Conservation (phyloP, 2,329 filamentous ascomycete genomes). For the Akanthomyces dipterigenus region DNA sequence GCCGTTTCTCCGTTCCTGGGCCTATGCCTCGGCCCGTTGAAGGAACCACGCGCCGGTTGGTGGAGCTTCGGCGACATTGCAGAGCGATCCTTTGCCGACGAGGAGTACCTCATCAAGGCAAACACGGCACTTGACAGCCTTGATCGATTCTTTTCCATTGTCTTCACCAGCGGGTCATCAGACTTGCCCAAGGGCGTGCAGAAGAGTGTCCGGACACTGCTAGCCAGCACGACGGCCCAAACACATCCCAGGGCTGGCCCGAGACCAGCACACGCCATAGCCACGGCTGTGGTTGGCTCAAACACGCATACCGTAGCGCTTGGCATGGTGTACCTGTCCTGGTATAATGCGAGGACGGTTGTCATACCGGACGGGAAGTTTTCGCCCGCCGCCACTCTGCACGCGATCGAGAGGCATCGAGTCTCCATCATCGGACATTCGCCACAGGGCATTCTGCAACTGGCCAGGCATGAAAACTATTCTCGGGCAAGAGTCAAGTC, state of each 20-base stretch:
- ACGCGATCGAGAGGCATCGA: not conserved
- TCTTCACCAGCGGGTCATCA: not conserved
- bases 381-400: not conserved
- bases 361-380: not conserved
- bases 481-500: not conserved
- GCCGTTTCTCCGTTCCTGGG: not conserved
- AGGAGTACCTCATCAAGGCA: not conserved
- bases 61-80: not conserved
- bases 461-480: not conserved
- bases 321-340: not conserved
- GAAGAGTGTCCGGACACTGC: not conserved
- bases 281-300: not conserved
- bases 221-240: not conserved
- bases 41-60: not conserved
- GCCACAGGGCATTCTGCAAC: not conserved
- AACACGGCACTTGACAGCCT: not conserved
- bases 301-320: not conserved
- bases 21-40: not conserved
- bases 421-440: not conserved
- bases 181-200: not conserved
- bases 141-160: not conserved
- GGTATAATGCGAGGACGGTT: not conserved
- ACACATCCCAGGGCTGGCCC: not conserved
- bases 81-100: not conserved
- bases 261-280: too few species aligned